These are phyloP conservation scores for Didymella pomorum DNA, from an alignment of 2,329 filamentous ascomycete species.

Conservation along the genomic window DNA sequence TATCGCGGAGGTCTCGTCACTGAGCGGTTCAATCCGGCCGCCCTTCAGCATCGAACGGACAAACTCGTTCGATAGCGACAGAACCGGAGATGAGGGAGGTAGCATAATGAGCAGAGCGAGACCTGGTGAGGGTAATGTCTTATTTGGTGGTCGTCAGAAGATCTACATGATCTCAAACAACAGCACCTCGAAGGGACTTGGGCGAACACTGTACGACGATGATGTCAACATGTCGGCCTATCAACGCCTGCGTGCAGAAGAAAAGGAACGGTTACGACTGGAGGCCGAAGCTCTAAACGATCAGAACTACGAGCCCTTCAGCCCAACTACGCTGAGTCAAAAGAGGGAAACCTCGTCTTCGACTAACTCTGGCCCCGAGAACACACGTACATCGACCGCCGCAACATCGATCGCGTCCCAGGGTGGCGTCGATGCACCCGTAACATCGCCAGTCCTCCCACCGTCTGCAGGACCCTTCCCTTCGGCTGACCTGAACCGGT, in stretches of 20 bases:
- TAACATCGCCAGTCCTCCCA: constrained; percentile 41
- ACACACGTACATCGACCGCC: constrained; percentile 78
- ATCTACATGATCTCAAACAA: constrained; percentile 80
- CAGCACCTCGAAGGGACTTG: constrained; percentile 56
- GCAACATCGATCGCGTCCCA: constrained; percentile 90
- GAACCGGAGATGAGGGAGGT: constrained; percentile 72
- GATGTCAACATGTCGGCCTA: constrained; percentile 86
- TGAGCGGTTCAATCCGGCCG: constrained; percentile 62
- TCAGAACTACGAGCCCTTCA: constrained; percentile 56
- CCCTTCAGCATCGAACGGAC: constrained; percentile 68
- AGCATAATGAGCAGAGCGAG: constrained; percentile 87
- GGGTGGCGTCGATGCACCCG: constrained; percentile 48
- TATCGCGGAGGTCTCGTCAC: constrained; percentile 89
- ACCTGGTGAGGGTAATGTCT: constrained; percentile 85
- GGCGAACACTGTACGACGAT: constrained; percentile 81
- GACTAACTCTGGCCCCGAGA: constrained; percentile 75
- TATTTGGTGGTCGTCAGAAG: constrained; percentile 96
- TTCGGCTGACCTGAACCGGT: constrained; percentile 64
- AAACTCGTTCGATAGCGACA: constrained; percentile 69
- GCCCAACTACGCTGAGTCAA: constrained; percentile 67
- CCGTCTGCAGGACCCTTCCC: constrained; percentile 37
- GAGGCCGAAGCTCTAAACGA: constrained; percentile 50
- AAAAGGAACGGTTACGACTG: constrained; percentile 54
- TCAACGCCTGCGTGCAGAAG: constrained; percentile 72
- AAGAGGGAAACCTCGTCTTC: constrained; percentile 87